A percentile compares a stretch with the other conserved stretches of the same genome.
phyloP scores from a whole-genome alignment of 306 rosid species.

The Acacia acuminata region DNA sequence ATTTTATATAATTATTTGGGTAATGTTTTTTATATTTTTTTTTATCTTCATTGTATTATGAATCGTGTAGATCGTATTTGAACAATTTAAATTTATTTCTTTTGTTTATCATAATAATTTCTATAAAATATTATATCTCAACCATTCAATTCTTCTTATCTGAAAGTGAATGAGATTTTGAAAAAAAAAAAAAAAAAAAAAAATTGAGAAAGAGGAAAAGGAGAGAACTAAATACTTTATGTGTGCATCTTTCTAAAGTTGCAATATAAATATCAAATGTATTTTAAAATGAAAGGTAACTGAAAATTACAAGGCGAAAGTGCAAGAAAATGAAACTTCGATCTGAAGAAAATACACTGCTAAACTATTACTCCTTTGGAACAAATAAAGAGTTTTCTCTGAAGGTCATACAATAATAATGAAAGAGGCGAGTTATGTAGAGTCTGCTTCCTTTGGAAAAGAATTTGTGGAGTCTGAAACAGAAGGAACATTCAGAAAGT shows the following conservation, averaged over 20 bases:
- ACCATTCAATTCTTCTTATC: no score
- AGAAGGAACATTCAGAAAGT: background rate
- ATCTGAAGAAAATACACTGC: conserved; percentile 20
- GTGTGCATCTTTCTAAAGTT: background rate
- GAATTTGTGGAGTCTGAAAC: conserved; percentile 22
- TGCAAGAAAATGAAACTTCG: conserved; percentile 14
- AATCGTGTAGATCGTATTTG: no score
- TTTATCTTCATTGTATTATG: no score
- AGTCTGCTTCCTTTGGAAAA: conserved; percentile 28
- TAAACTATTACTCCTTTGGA: conserved; percentile 13
- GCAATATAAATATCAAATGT: background rate
- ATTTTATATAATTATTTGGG: no score
- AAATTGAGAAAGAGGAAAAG: no score
- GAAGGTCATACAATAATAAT: conserved; percentile 19
- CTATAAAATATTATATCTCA: no score
- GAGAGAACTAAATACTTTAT: background rate
- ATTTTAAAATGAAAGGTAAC: background rate
- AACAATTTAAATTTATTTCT: no score
- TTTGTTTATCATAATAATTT: no score
- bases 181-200: no score
- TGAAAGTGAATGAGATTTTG: no score
- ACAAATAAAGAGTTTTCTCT: background rate
- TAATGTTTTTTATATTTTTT: no score
- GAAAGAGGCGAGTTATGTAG: background rate
- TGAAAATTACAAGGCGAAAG: background rate